Base-by-base conservation (phyloP, 2,329 filamentous ascomycete genomes). In the Clathrospora elynae region DNA sequence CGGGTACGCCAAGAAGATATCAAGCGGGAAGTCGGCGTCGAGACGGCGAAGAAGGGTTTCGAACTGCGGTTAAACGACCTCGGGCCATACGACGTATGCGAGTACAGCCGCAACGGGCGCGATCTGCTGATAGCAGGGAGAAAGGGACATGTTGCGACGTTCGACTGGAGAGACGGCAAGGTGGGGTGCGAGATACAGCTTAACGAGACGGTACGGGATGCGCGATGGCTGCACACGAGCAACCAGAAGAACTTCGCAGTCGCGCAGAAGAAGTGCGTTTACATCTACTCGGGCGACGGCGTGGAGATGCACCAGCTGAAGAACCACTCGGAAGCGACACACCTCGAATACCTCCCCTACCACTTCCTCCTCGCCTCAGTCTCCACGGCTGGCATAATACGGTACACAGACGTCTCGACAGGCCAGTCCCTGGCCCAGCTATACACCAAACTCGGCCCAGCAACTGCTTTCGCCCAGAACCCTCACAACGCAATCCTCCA, bases 321-420 rank as follows among this genome's bases (percentile, higher is more conserved):
- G 71, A 93, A 93, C 69, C 92, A 96, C 67, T 82, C 88, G 49
- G 93, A 99, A 69, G 88, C 95, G 10, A 87, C 88, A 9, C 86
- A 95, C 70, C 90, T 99, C 80, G 90, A 97, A 71, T 99, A 96
- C 66, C 76, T 97, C 10, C 92, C 92, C 1, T 97, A 96, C 67
- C 93, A 99, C 69, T 99, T 95, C 69, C 82, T 99, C 28, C 79
- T 99, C 34, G 88, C 88, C 12, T 95, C 90, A 12, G 81, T 92
- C 81, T 89, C 89, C 48, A 85, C 88, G 57, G 84, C 85, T 31
- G 92, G 92, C 25, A 88, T 87, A 59, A 76, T 99, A 41, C 61
- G 67, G 91, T 99, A 96, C 68, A 93, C 93, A 67, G 93, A 99
- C 69, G 90, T 90, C 14, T 95, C 90, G 4, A 99, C 91, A 5